Conservation (phyloP, 2,329 filamentous ascomycete genomes). For the Macrophomina pseudophaseolina region DNA sequence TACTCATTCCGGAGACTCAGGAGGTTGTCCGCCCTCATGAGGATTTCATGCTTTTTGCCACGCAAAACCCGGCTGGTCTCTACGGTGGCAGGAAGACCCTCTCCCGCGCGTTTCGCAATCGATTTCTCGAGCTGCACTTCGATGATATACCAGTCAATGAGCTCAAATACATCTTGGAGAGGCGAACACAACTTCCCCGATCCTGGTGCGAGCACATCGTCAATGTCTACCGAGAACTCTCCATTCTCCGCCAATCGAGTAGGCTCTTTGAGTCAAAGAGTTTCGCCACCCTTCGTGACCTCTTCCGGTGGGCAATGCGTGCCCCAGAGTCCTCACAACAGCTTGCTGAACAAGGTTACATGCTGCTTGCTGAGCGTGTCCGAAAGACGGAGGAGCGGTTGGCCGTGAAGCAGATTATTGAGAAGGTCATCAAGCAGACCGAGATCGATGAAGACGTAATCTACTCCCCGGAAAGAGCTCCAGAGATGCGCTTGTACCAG, state of each 20-base stretch:
- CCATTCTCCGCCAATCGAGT: slow-evolving; percentile 84
- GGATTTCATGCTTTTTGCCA: slow-evolving; percentile 97
- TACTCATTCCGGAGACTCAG: slow-evolving; percentile 95
- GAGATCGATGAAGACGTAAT: slow-evolving; percentile 72
- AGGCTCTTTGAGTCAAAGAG: slow-evolving; percentile 96
- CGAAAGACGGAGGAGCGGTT: slow-evolving; percentile 85
- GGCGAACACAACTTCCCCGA: slow-evolving; percentile 85
- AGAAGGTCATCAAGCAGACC: slow-evolving; percentile 75
- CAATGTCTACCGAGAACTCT: slow-evolving; percentile 90
- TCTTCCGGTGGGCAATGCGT: slow-evolving; percentile 93
- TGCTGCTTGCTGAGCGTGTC: slow-evolving; percentile 93
- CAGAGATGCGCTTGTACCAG: slow-evolving; percentile 44
- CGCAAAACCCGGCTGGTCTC: slow-evolving; percentile 92
- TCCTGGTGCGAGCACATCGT: slow-evolving; percentile 93
- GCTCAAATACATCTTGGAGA: slow-evolving; percentile 86
- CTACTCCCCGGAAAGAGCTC: slow-evolving; percentile 61
- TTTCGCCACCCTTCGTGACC: slow-evolving; percentile 92
- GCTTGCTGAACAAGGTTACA: slow-evolving; percentile 90
- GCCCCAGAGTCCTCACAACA: slow-evolving; percentile 85
- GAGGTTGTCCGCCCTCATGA: slow-evolving; percentile 89
- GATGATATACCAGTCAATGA: slow-evolving; percentile 98
- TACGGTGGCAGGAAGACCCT: slow-evolving; percentile 95
- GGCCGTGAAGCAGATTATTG: slow-evolving; percentile 86
- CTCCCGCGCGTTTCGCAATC: slow-evolving; percentile 92
- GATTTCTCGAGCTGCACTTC: slow-evolving; percentile 96